phyloP scores from a whole-genome alignment of 208 protist genomes.

The Trypanosoma grayi region DNA sequence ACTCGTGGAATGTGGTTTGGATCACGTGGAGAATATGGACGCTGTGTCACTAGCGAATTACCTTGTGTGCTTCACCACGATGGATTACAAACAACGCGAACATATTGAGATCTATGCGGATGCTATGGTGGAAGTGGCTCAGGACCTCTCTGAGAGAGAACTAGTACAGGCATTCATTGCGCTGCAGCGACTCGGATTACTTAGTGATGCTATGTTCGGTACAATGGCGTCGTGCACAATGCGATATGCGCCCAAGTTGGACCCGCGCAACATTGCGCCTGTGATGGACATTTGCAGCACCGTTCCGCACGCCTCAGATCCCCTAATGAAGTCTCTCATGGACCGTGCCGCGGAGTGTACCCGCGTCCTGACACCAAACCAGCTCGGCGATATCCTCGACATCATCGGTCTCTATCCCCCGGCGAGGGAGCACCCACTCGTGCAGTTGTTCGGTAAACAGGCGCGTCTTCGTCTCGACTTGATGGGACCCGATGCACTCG shows the following conservation, averaged over 20 bases:
- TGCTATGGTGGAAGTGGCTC: slow-evolving; percentile 68
- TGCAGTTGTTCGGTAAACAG: slow-evolving; percentile 70
- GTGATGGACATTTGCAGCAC: slow-evolving; percentile 86
- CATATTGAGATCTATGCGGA: slow-evolving; percentile 89
- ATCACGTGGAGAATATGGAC: slow-evolving; percentile 82
- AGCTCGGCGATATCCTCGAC: slow-evolving; percentile 71
- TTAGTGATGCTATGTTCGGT: slow-evolving; percentile 68
- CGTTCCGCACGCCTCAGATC: slow-evolving; percentile 46
- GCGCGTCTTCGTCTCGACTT: slow-evolving; percentile 68
- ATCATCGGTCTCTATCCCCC: slow-evolving; percentile 69
- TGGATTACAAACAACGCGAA: slow-evolving; percentile 64
- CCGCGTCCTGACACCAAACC: slow-evolving; percentile 49
- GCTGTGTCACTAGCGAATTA: slow-evolving; percentile 63
- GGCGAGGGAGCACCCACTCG: slow-evolving; percentile 57
- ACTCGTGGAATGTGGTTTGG: slow-evolving; percentile 66
- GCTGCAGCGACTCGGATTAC: slow-evolving; percentile 57
- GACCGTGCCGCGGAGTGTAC: slow-evolving; percentile 65
- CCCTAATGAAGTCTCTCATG: slow-evolving; percentile 63
- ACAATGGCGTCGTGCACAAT: slow-evolving; percentile 41
- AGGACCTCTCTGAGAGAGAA: slow-evolving; percentile 57
- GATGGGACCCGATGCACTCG: slow-evolving; percentile 51
- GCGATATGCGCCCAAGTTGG: slow-evolving; percentile 41
- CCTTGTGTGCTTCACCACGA: slow-evolving; percentile 53
- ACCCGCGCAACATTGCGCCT: slow-evolving; percentile 51
- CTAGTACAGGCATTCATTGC: slow-evolving; percentile 78